Conservation (phyloP, 345 rosid genomes). For the Eucalyptus cloeziana region DNA sequence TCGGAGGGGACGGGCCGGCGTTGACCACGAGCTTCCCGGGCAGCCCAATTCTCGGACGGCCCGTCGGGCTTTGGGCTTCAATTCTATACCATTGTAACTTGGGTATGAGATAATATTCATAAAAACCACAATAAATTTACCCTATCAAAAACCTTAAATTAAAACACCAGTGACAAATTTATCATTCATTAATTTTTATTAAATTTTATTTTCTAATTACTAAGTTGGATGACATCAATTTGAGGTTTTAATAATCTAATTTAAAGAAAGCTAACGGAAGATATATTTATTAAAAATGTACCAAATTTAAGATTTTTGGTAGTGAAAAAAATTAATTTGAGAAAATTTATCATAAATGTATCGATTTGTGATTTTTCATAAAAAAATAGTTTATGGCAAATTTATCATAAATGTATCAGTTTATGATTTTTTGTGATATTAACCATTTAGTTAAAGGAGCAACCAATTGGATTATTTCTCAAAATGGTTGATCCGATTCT, state of each 20-base stretch:
- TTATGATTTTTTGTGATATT: rapidly evolving
- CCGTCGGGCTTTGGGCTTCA: neutral
- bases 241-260: rapidly evolving
- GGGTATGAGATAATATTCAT: no score
- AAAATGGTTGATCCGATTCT: rapidly evolving
- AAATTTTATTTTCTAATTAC: rapidly evolving
- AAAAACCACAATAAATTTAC: no score
- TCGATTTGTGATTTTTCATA: rapidly evolving
- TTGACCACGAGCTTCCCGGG: neutral
- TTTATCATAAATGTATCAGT: no score
- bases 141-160: rapidly evolving
- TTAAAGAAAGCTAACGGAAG: rapidly evolving
- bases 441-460: rapidly evolving
- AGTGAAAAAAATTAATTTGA: no score
- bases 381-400: rapidly evolving
- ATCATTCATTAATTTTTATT: rapidly evolving
- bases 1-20: neutral
- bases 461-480: neutral
- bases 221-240: rapidly evolving
- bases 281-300: no score
- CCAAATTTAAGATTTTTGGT: no score
- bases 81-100: rapidly evolving
- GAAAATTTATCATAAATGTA: rapidly evolving
- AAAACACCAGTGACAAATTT: rapidly evolving
- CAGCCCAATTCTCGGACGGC: neutral